Conservation (phyloP, 1,139 yeast species). For the Sugiyamaella sp. region DNA sequence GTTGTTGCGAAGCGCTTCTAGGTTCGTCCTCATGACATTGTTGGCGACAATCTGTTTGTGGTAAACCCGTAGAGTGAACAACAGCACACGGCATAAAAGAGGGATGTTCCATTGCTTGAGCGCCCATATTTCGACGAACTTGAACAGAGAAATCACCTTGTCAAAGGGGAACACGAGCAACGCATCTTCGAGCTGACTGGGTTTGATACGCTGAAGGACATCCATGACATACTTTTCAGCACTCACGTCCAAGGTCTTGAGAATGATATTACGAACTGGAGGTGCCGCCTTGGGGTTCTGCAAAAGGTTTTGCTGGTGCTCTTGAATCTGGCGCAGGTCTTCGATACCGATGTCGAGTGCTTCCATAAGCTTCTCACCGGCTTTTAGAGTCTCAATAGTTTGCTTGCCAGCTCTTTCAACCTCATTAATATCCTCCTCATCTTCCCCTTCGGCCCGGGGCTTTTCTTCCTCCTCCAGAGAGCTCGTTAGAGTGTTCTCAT, state of each 20-base stretch:
- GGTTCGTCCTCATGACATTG: slow-evolving; percentile 42
- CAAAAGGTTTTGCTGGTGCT: slow-evolving; percentile 51
- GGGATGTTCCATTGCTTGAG: slow-evolving; percentile 55
- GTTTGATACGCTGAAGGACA: slow-evolving; percentile 65
- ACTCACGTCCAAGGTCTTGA: slow-evolving; percentile 66
- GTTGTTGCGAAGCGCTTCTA: slow-evolving; percentile 41
- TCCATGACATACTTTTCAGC: slow-evolving; percentile 83
- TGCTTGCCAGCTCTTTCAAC: slow-evolving; percentile 73
- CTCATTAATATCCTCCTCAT: slow-evolving; percentile 50
- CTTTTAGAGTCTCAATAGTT: slow-evolving; percentile 88
- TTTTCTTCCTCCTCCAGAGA: slow-evolving; percentile 67
- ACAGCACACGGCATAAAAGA: slow-evolving; percentile 71
- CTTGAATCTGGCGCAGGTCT: slow-evolving; percentile 64
- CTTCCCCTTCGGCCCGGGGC: slow-evolving; percentile 43
- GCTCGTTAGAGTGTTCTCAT: slow-evolving; percentile 73
- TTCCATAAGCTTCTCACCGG: slow-evolving; percentile 92
- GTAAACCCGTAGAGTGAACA: slow-evolving; percentile 71
- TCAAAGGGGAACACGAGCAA: slow-evolving; percentile 88
- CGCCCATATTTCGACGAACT: slow-evolving; percentile 79
- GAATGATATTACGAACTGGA: slow-evolving; percentile 70
- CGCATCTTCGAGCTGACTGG: slow-evolving; percentile 92
- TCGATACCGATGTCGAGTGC: slow-evolving; percentile 82
- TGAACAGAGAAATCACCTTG: slow-evolving; percentile 68
- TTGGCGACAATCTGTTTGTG: slow-evolving; percentile 63
- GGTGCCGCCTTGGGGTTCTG: slow-evolving; percentile 53